These are phyloP conservation scores for Erysiphe pulchra DNA, from an alignment of 2,329 filamentous ascomycete species.

Conservation along the genomic window DNA sequence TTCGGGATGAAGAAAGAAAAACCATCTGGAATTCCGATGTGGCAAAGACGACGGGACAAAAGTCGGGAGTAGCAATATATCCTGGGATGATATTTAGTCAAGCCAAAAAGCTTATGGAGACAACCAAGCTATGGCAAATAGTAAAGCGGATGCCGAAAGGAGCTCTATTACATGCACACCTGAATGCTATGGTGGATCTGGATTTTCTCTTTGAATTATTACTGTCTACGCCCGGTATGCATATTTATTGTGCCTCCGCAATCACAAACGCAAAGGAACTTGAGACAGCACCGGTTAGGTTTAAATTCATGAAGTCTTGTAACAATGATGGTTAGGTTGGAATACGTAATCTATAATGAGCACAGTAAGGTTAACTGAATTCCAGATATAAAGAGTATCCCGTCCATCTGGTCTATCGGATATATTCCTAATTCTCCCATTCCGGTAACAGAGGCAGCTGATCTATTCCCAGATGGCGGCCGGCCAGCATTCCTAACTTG, in stretches of 20 bases:
- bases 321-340: slow-evolving; percentile 5
- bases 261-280: slow-evolving; percentile 28
- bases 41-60: slow-evolving; percentile 40
- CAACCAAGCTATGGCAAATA: slow-evolving; percentile 64
- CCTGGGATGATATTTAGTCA: slow-evolving; percentile 87
- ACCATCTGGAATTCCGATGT: slow-evolving; percentile 52
- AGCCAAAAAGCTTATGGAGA: slow-evolving; percentile 66
- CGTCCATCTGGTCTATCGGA: slow-evolving; percentile 35
- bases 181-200: slow-evolving; percentile 77
- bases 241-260: slow-evolving; percentile 32
- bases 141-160: slow-evolving; percentile 76
- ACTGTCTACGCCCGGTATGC: slow-evolving; percentile 46
- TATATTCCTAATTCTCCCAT: slow-evolving; percentile 25
- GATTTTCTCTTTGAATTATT: slow-evolving; percentile 53
- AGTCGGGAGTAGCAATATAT: slow-evolving; percentile 38
- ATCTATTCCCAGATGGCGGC: slow-evolving; percentile 49
- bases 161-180: slow-evolving; percentile 58
- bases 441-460: slow-evolving; percentile 30
- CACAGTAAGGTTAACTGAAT: not conserved
- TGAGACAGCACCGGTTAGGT: slow-evolving; percentile 29
- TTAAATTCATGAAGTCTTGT: slow-evolving; percentile 28
- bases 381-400: slow-evolving; percentile 9
- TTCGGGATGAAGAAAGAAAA: slow-evolving; percentile 50
- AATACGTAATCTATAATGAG: not conserved
- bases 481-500: slow-evolving; percentile 47